Evolutionary conservation across 2,329 filamentous ascomycete genomes (phyloP).

Genomic region (Fonsecaea nubica): DNA sequence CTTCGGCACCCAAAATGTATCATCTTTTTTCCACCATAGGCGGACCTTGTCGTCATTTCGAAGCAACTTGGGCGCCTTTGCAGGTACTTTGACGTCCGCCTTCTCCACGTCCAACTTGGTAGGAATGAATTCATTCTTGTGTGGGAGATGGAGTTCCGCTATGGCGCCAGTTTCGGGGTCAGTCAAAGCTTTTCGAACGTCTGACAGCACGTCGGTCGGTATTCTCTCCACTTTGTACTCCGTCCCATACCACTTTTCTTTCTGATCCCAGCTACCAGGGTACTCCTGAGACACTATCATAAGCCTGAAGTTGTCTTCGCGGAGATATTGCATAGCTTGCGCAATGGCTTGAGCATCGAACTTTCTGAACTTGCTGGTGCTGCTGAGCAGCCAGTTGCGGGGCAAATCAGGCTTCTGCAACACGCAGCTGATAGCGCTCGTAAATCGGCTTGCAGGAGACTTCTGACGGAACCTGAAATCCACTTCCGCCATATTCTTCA

Average conservation of each 20-base stretch:
- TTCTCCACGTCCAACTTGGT: constrained; percentile 93
- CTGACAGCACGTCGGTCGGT: constrained; percentile 73
- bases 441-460: constrained; percentile 85
- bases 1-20: constrained; percentile 97
- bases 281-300: constrained; percentile 81
- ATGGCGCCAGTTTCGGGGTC: constrained; percentile 66
- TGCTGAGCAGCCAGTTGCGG: constrained; percentile 86
- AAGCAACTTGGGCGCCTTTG: constrained; percentile 77
- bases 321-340: constrained; percentile 73
- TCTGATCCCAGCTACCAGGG: constrained; percentile 82
- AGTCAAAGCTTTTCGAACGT: constrained; percentile 70
- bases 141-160: constrained; percentile 79
- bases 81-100: constrained; percentile 80
- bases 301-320: constrained; percentile 88
- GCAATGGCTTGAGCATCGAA: constrained; percentile 81
- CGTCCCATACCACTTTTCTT: constrained; percentile 97
- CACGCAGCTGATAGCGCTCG: constrained; percentile 78
- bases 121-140: constrained; percentile 95
- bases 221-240: constrained; percentile 87
- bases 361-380: constrained; percentile 73
- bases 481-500: constrained; percentile 86
- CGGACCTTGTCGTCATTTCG: constrained; percentile 81
- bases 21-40: constrained; percentile 98
- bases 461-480: constrained; percentile 97
- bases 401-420: constrained; percentile 87